These are phyloP conservation scores for Phascolomyces articulosus DNA, from an alignment of 371 early-diverging fungal species.

Conservation along the genomic window DNA sequence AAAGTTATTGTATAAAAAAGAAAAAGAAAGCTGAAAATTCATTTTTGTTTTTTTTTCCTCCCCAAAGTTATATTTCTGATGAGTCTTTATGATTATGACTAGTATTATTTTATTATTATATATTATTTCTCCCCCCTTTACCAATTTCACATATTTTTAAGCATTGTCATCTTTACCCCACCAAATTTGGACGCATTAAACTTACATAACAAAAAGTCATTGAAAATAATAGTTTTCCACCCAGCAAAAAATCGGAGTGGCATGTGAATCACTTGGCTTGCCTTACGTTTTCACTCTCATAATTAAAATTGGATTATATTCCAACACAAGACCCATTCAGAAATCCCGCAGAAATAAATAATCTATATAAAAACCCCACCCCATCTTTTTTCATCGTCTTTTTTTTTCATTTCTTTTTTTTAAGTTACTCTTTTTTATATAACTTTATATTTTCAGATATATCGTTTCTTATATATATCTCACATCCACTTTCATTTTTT, in stretches of 20 bases:
- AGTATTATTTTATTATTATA: constrained; percentile 3
- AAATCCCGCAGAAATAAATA: neutral
- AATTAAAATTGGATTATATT: neutral
- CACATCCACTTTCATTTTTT: neutral
- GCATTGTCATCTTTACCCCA: constrained; percentile 13
- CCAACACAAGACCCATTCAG: no score
- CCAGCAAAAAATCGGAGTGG: constrained; percentile 1
- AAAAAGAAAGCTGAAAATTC: no score
- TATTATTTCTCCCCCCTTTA: neutral
- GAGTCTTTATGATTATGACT: no score
- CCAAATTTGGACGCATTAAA: constrained; percentile 14
- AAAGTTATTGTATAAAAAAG: no score
- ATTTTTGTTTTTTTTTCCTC: no score
- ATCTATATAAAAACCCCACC: neutral
- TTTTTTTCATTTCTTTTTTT: no score
- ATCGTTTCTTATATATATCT: neutral
- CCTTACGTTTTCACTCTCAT: no score
- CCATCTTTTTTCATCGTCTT: neutral
- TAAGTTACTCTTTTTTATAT: constrained; percentile 9
- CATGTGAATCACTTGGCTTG: constrained; percentile 3
- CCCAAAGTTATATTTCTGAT: no score
- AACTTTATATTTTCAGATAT: no score
- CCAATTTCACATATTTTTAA: neutral
- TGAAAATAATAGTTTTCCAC: no score
- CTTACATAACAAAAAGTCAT: neutral